phyloP scores from a whole-genome alignment of 331 rosid species.

The Pyracantha coccinea region DNA sequence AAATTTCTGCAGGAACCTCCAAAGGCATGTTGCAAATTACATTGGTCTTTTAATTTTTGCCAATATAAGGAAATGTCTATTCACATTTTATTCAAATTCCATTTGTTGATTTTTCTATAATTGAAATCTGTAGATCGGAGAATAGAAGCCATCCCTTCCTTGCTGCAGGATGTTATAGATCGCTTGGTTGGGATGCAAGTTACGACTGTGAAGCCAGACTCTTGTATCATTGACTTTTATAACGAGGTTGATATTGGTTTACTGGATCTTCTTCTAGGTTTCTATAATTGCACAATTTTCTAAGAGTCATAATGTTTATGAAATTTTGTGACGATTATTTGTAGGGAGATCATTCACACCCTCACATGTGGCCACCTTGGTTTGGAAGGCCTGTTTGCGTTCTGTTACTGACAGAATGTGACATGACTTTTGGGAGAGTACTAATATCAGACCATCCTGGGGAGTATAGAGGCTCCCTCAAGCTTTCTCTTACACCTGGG shows the following conservation, averaged over 20 bases:
- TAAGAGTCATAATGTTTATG: background rate
- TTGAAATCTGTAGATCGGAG: conserved; percentile 59
- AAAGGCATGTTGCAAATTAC: conserved; percentile 47
- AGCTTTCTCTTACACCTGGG: conserved; percentile 82
- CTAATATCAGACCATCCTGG: conserved; percentile 63
- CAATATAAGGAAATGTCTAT: background rate
- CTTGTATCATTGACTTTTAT: conserved; percentile 78
- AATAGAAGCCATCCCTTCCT: conserved; percentile 70
- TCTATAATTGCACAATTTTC: background rate
- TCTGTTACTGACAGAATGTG: conserved; percentile 82
- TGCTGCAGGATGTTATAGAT: conserved; percentile 66
- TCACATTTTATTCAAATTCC: background rate
- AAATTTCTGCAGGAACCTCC: conserved; percentile 40
- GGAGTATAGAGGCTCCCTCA: conserved; percentile 64
- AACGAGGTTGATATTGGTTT: conserved; percentile 53
- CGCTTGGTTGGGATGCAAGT: conserved; percentile 54
- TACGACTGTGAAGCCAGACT: conserved; percentile 76
- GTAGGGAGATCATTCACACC: conserved; percentile 94
- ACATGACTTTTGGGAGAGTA: conserved; percentile 74
- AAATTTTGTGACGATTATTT: conserved; percentile 22
- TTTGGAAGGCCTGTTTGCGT: conserved; percentile 74
- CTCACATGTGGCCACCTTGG: conserved; percentile 70
- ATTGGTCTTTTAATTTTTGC: conserved; percentile 3
- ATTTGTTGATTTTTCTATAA: conserved; percentile 4
- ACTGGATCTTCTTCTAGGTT: background rate